phyloP scores from a whole-genome alignment of 495 filamentous ascomycete species.

The Penicillium arizonense region DNA sequence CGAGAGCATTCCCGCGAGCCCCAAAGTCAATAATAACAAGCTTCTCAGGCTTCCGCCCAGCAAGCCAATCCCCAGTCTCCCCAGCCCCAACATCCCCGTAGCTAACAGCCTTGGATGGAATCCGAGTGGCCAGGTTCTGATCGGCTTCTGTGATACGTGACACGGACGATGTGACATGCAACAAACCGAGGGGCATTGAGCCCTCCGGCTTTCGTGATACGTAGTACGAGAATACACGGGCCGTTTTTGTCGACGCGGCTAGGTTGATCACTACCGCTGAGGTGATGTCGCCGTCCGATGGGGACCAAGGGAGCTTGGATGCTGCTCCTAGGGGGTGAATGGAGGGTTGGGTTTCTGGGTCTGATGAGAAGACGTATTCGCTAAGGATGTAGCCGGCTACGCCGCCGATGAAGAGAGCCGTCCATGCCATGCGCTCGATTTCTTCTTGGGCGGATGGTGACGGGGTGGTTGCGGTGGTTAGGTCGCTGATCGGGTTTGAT shows the following conservation, averaged over 20 bases:
- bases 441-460: constrained; percentile 5
- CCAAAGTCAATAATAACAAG: constrained; percentile 56
- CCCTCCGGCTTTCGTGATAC: constrained; percentile 7
- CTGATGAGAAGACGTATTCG: constrained; percentile 42
- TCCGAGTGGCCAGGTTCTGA: constrained; percentile 6
- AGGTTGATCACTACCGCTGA: constrained; percentile 37
- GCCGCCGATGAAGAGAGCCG: constrained; percentile 44
- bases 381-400: constrained; percentile 46
- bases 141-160: constrained; percentile 27
- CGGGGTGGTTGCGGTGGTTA: not conserved
- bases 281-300: constrained; percentile 45
- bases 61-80: constrained; percentile 17
- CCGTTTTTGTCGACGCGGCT: constrained; percentile 51
- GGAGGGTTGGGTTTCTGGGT: constrained; percentile 6
- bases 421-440: constrained; percentile 30
- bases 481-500: constrained; percentile 10
- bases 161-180: constrained; percentile 29
- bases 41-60: constrained; percentile 21
- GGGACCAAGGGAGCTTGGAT: constrained; percentile 30
- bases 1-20: constrained; percentile 34
- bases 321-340: constrained; percentile 36
- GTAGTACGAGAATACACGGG: constrained; percentile 38
- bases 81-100: constrained; percentile 20
- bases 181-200: constrained; percentile 20
- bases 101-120: constrained; percentile 17